Base-by-base conservation (phyloP, 2,329 filamentous ascomycete genomes). In the Botrytis deweyae region DNA sequence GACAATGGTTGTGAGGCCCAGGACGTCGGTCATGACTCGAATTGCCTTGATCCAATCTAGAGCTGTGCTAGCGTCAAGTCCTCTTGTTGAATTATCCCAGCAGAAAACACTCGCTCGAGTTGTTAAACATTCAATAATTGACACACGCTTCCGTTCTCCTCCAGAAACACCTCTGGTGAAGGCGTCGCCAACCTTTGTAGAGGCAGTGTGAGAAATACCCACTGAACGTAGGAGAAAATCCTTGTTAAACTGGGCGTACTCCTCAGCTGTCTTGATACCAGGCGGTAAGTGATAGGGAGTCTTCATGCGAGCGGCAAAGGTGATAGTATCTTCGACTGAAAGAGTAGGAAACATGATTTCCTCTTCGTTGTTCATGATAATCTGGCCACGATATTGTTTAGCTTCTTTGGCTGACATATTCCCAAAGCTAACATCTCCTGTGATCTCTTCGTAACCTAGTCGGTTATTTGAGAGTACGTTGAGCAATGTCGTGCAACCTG, bases 41-140 rank as follows among this genome's bases (percentile, higher is more conserved):
- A 92, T 82, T 2, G 88, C 87, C 77, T 88, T 89, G 49, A n/a
- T 12, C 49, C 49, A 52, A 52, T 52, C 25, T n/a, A 52, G 44
- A 93, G 92, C 92, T 0, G 90, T 94, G 7, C 89, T 89, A 0
- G 90, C 90, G 80, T 95, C 93, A 0, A 95, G 85, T 4, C 92
- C 93, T 66, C 88, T 86, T 0, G 92, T 94, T 20, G 87, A 90
- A 76, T 93, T 93, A 74, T 92, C 93, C 93, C 93, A 96, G 74
- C 90, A 91, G 79, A 92, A 90, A 1, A 88, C 84, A 61, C 86
- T 89, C 1, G 89, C 88, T 22, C 84, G 81, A 0, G 83, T 84
- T 18, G 87, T 86, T 0, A 88, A 87, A 74, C 92, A 93, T 81
- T 95, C 93, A 0, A 91, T 92, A 75, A 95, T 93, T 40, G 90